These are phyloP conservation scores for Candida stauntonica DNA, from an alignment of 805 yeast genomes.

Conservation along the genomic window DNA sequence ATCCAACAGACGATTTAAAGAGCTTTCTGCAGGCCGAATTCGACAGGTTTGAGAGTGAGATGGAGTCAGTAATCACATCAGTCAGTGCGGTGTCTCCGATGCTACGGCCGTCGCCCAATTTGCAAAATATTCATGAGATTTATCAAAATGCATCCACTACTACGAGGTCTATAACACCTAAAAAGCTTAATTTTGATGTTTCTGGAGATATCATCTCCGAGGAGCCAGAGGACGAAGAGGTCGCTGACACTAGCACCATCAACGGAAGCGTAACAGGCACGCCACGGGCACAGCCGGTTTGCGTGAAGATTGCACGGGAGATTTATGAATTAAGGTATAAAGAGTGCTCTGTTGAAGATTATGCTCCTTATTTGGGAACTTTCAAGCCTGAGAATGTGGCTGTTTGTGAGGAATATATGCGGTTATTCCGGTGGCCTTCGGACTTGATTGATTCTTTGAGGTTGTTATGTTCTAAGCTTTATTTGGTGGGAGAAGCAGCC, in stretches of 20 bases:
- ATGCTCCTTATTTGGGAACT: slow-evolving; percentile 38
- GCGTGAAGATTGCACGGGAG: slow-evolving; percentile 27
- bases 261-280: background rate
- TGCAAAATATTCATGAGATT: slow-evolving; percentile 20
- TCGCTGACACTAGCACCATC: background rate
- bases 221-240: slow-evolving; percentile 20
- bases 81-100: slow-evolving; percentile 12
- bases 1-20: slow-evolving; percentile 12
- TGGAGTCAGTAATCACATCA: slow-evolving; percentile 10
- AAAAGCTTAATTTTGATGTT: slow-evolving; percentile 12
- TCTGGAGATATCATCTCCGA: slow-evolving; percentile 20
- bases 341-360: slow-evolving; percentile 35
- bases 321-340: slow-evolving; percentile 31
- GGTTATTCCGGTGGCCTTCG: slow-evolving; percentile 40
- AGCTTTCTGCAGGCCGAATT: slow-evolving; percentile 11
- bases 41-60: slow-evolving; percentile 11
- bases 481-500: slow-evolving; percentile 78
- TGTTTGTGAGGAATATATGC: slow-evolving; percentile 35
- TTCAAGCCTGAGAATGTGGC: slow-evolving; percentile 22
- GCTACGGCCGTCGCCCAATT: slow-evolving; percentile 20
- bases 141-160: slow-evolving; percentile 14
- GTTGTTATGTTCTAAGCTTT: slow-evolving; percentile 57
- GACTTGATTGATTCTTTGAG: slow-evolving; percentile 56
- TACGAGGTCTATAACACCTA: slow-evolving; percentile 7
- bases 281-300: background rate